Percentiles rank a stretch among this genome's conserved stretches.
phyloP scores from a whole-genome alignment of 495 filamentous ascomycete genomes.

The Podospora appendiculata region DNA sequence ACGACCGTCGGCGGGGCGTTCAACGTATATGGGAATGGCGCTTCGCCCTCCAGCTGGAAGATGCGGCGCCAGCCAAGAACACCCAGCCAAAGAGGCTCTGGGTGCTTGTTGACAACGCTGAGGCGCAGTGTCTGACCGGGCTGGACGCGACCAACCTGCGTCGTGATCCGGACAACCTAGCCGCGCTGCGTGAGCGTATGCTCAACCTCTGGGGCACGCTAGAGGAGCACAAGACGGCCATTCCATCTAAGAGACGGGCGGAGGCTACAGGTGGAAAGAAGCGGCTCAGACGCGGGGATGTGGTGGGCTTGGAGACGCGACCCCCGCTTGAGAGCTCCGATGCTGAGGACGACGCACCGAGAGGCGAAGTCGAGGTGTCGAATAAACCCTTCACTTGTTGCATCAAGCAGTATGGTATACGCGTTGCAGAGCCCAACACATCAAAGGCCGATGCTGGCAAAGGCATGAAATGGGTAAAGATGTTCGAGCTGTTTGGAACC shows the following conservation, averaged over 20 bases:
- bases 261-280: not conserved
- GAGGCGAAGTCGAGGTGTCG: slow-evolving; percentile 8
- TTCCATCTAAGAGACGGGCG: not conserved
- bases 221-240: slow-evolving; percentile 52
- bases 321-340: slow-evolving; percentile 21
- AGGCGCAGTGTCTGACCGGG: slow-evolving; percentile 57
- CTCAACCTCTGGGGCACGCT: slow-evolving; percentile 83
- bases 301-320: not conserved
- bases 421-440: slow-evolving; percentile 1
- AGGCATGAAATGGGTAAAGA: slow-evolving; percentile 38
- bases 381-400: slow-evolving; percentile 54
- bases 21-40: slow-evolving; percentile 64
- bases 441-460: slow-evolving; percentile 16
- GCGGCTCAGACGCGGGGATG: not conserved
- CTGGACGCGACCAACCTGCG: slow-evolving; percentile 64
- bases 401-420: slow-evolving; percentile 53
- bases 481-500: slow-evolving; percentile 49
- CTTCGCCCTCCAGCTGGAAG: slow-evolving; percentile 67
- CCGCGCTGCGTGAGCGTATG: slow-evolving; percentile 57
- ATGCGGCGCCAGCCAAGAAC: slow-evolving; percentile 29
- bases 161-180: slow-evolving; percentile 34
- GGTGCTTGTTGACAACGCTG: slow-evolving; percentile 55
- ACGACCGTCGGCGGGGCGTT: not conserved
- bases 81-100: slow-evolving; percentile 41
- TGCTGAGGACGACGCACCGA: slow-evolving; percentile 7